Percentiles rank a stretch among this genome's conserved stretches.
Conservation (phyloP, 2,329 filamentous ascomycete species). For the Arthrinium puccinioides region DNA sequence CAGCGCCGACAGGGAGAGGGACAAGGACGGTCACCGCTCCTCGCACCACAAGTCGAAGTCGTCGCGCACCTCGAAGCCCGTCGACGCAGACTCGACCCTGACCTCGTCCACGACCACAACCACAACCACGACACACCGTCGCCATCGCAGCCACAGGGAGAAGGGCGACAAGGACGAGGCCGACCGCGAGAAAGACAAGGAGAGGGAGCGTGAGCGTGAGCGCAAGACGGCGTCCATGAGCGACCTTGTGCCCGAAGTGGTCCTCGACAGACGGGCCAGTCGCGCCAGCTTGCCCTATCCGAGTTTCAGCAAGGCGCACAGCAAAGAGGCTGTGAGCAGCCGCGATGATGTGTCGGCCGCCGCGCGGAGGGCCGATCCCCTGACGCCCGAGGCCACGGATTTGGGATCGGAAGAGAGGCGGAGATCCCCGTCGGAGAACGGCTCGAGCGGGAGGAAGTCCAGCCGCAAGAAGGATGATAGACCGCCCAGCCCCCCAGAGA, state of each 20-base stretch:
- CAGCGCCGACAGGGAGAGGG: slow-evolving; percentile 13
- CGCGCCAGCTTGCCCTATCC: slow-evolving; percentile 25
- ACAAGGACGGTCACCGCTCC: slow-evolving; percentile 14
- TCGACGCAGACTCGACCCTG: slow-evolving; percentile 9
- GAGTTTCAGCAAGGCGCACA: slow-evolving; percentile 63
- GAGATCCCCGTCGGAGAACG: slow-evolving; percentile 41
- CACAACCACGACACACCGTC: slow-evolving; percentile 17
- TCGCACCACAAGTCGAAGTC: slow-evolving; percentile 17
- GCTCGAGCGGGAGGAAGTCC: slow-evolving; percentile 24
- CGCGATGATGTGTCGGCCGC: slow-evolving; percentile 40
- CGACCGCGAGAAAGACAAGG: neutral
- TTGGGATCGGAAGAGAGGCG: slow-evolving; percentile 44
- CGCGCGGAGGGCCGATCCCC: slow-evolving; percentile 32
- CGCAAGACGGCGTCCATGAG: slow-evolving; percentile 22
- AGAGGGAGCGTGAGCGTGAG: slow-evolving; percentile 12
- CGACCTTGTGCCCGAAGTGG: slow-evolving; percentile 24
- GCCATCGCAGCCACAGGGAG: slow-evolving; percentile 22
- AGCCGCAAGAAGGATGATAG: slow-evolving; percentile 32
- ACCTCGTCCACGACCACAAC: neutral
- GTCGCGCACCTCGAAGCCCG: slow-evolving; percentile 18
- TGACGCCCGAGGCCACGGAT: slow-evolving; percentile 68
- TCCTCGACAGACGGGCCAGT: slow-evolving; percentile 15
- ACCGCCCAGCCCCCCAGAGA: slow-evolving; percentile 58
- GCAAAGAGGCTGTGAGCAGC: slow-evolving; percentile 74
- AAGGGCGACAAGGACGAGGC: slow-evolving; percentile 12